phyloP scores from a whole-genome alignment of 2,329 filamentous ascomycete species.

The Penicillium aurantiogriseum region DNA sequence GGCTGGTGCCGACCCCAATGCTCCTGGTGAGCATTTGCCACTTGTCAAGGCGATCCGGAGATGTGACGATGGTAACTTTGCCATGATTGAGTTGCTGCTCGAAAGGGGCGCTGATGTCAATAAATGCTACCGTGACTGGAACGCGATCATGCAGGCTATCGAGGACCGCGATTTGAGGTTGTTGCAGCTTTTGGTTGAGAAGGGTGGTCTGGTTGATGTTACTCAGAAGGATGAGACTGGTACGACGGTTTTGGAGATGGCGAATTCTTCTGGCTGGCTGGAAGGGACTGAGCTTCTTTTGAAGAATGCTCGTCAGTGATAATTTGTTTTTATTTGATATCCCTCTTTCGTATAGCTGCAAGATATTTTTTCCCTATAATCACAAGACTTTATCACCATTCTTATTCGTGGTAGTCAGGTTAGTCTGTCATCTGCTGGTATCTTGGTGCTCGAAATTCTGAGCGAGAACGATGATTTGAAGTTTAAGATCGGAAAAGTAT shows the following conservation, averaged over 20 bases:
- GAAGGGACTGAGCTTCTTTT: constrained; percentile 54
- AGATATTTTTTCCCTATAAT: not conserved
- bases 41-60: constrained; percentile 67
- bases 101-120: constrained; percentile 66
- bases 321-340: not conserved
- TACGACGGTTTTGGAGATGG: constrained; percentile 57
- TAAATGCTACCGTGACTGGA: constrained; percentile 65
- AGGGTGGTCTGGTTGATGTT: constrained; percentile 51
- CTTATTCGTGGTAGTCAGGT: too few species aligned
- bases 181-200: constrained; percentile 53
- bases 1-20: constrained; percentile 63
- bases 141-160: constrained; percentile 63
- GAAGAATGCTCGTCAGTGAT: constrained; percentile 9
- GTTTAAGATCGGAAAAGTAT: too few species aligned
- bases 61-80: constrained; percentile 55
- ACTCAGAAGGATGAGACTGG: constrained; percentile 55
- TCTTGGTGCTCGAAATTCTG: too few species aligned
- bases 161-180: constrained; percentile 61
- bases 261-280: constrained; percentile 57
- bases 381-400: not conserved
- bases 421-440: too few species aligned
- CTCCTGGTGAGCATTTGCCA: constrained; percentile 68
- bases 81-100: constrained; percentile 63
- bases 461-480: too few species aligned
- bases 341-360: not conserved